Evolutionary conservation across 495 filamentous ascomycete species (phyloP).

Genomic region (Penicillium antarcticum): DNA sequence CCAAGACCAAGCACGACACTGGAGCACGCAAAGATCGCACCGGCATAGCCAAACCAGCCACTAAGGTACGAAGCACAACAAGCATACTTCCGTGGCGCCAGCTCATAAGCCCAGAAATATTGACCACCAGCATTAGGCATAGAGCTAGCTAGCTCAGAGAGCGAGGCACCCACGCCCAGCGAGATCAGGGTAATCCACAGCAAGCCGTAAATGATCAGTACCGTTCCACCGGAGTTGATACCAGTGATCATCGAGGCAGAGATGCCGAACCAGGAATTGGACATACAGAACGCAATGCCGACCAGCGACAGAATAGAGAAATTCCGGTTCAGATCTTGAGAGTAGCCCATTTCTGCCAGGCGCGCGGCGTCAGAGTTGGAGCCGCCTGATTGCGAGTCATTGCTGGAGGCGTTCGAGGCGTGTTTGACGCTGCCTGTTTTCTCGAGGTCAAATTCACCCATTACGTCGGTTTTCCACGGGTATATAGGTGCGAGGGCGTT

Average conservation of each 20-base stretch:
- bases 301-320: slow-evolving; percentile 56
- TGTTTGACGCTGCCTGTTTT: slow-evolving; percentile 21
- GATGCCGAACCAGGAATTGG: slow-evolving; percentile 65
- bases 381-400: slow-evolving; percentile 14
- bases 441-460: slow-evolving; percentile 22
- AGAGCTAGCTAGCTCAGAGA: slow-evolving; percentile 55
- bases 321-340: slow-evolving; percentile 54
- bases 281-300: slow-evolving; percentile 59
- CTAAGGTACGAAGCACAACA: slow-evolving; percentile 54
- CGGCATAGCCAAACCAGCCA: slow-evolving; percentile 58
- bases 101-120: slow-evolving; percentile 60
- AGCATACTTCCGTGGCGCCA: slow-evolving; percentile 52
- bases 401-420: slow-evolving; percentile 10
- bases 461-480: slow-evolving; percentile 2
- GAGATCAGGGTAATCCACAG: slow-evolving; percentile 54
- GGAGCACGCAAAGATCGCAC: slow-evolving; percentile 55
- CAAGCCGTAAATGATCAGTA: slow-evolving; percentile 59
- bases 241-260: slow-evolving; percentile 56
- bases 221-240: slow-evolving; percentile 58
- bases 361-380: slow-evolving; percentile 29
- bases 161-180: slow-evolving; percentile 50
- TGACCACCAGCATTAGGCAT: slow-evolving; percentile 62
- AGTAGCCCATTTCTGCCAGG: slow-evolving; percentile 55
- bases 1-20: slow-evolving; percentile 55
- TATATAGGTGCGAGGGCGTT: background rate